phyloP scores from a whole-genome alignment of 495 filamentous ascomycete genomes.

The Glarea lozoyensis region DNA sequence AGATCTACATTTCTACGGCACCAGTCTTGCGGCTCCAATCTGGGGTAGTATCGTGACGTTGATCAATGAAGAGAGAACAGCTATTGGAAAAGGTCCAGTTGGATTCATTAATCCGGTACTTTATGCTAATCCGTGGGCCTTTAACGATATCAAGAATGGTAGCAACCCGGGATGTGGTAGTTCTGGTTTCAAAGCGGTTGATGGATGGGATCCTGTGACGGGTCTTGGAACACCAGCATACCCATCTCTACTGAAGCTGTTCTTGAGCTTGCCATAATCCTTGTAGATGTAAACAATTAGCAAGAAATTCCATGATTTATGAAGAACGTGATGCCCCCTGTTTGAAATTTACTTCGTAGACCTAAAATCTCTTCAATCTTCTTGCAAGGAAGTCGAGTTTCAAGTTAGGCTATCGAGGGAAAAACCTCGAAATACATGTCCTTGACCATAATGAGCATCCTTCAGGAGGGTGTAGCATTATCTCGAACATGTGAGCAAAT shows the following conservation, averaged over 20 bases:
- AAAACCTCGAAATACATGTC: too few relatives aligned
- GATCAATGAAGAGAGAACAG: slow-evolving; percentile 37
- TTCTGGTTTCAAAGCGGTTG: slow-evolving; percentile 38
- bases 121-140: slow-evolving; percentile 36
- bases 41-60: slow-evolving; percentile 38
- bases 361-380: too few relatives aligned
- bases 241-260: slow-evolving; percentile 36
- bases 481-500: too few relatives aligned
- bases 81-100: slow-evolving; percentile 37
- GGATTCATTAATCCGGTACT: slow-evolving; percentile 46
- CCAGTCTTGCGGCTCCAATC: slow-evolving; percentile 26
- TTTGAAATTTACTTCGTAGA: too few relatives aligned
- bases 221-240: slow-evolving; percentile 45
- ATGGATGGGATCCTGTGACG: slow-evolving; percentile 59
- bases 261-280: slow-evolving; percentile 30
- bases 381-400: too few relatives aligned
- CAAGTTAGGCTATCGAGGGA: too few relatives aligned
- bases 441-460: too few relatives aligned
- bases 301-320: too few relatives aligned
- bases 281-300: too few relatives aligned
- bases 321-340: too few relatives aligned
- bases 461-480: too few relatives aligned
- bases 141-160: slow-evolving; percentile 43
- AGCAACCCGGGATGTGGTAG: slow-evolving; percentile 40
- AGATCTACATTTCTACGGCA: slow-evolving; percentile 23